These are phyloP conservation scores for Yarrowia sp. DNA, from an alignment of 805 yeast species.

Conservation along the genomic window DNA sequence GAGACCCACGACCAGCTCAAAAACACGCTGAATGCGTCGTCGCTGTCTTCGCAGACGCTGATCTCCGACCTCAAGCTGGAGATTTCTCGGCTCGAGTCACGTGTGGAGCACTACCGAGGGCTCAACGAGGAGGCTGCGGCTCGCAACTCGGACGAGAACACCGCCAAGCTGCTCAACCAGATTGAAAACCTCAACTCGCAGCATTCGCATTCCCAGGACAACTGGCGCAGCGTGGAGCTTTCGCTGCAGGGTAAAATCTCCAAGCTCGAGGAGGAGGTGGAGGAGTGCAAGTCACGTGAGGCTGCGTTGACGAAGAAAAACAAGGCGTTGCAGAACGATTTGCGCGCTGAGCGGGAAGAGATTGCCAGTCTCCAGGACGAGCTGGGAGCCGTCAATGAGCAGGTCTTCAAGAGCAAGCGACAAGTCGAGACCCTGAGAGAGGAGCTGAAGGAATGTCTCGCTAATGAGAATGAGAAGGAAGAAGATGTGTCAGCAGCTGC, in stretches of 20 bases:
- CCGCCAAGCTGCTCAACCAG: slow-evolving; percentile 52
- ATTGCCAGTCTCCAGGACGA: slow-evolving; percentile 41
- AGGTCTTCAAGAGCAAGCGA: slow-evolving; percentile 21
- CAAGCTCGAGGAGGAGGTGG: slow-evolving; percentile 43
- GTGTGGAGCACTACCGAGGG: slow-evolving; percentile 70
- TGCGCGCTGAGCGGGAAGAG: slow-evolving; percentile 40
- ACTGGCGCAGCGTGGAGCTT: slow-evolving; percentile 83
- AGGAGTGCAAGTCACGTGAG: slow-evolving; percentile 42
- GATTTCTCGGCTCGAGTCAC: slow-evolving; percentile 63
- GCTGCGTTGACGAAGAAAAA: slow-evolving; percentile 41
- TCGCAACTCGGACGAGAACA: slow-evolving; percentile 46
- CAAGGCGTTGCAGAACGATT: slow-evolving; percentile 40
- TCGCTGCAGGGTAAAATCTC: slow-evolving; percentile 60
- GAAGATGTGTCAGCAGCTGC: background rate
- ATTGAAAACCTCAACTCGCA: slow-evolving; percentile 70
- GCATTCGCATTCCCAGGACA: slow-evolving; percentile 75
- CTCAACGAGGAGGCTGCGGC: slow-evolving; percentile 60
- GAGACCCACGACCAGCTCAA: slow-evolving; percentile 42
- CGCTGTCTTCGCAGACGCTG: slow-evolving; percentile 1
- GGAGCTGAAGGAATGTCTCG: slow-evolving; percentile 11
- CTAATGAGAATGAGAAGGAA: slow-evolving; percentile 6
- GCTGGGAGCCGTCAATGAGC: slow-evolving; percentile 38
- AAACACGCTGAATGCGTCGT: slow-evolving; percentile 36
- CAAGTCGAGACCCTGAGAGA: slow-evolving; percentile 19
- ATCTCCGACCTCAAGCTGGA: slow-evolving; percentile 45